phyloP scores from a whole-genome alignment of 1,284 basidiomycete species.

The Lentinula novae-zelandiae region DNA sequence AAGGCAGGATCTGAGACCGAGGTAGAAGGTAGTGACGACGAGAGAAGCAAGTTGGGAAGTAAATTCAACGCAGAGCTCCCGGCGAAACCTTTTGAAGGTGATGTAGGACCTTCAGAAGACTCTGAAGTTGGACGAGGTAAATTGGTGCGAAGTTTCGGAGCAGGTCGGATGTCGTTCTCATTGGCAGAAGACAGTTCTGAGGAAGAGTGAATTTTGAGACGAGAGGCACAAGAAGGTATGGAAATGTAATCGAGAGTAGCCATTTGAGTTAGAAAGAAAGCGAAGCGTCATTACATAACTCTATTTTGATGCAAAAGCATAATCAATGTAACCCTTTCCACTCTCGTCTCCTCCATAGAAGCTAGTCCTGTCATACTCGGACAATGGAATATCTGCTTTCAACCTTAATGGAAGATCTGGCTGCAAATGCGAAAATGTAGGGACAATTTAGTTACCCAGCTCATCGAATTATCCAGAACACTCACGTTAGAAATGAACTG shows the following conservation, averaged over 20 bases:
- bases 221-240: slow-evolving; percentile 12
- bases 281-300: not conserved
- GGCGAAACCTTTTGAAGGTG: slow-evolving; percentile 7
- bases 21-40: slow-evolving; percentile 12
- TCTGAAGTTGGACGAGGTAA: slow-evolving; percentile 7
- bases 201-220: slow-evolving; percentile 7
- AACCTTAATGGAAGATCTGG: slow-evolving; percentile 44
- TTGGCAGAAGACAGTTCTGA: not conserved
- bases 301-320: slow-evolving; percentile 14
- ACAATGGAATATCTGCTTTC: slow-evolving; percentile 22
- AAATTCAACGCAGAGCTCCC: slow-evolving; percentile 13
- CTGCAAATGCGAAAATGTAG: slow-evolving; percentile 17
- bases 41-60: slow-evolving; percentile 16
- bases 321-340: slow-evolving; percentile 31
- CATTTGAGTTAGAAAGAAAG: not conserved
- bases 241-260: slow-evolving; percentile 13
- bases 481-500: slow-evolving; percentile 42
- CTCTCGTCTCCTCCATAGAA: slow-evolving; percentile 25
- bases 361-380: slow-evolving; percentile 19
- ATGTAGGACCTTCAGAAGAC: not conserved
- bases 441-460: not conserved
- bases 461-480: not conserved
- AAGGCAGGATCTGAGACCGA: slow-evolving; percentile 5
- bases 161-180: slow-evolving; percentile 3
- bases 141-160: slow-evolving; percentile 8